Conservation (phyloP, 257 asterid genomes). For the Solanum pennellii region DNA sequence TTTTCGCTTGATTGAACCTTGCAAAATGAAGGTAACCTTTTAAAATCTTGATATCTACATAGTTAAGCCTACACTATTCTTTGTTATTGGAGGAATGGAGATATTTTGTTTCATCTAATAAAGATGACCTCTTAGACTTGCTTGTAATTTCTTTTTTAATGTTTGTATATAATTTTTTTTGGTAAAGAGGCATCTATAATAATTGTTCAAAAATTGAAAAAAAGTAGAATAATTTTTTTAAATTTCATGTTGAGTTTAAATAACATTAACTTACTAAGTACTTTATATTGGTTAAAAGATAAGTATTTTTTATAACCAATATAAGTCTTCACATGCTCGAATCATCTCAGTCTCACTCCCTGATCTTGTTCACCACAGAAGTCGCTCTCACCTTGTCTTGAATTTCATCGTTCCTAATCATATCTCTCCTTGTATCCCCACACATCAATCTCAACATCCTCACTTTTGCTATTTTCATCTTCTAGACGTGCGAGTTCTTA, state of each 20-base stretch:
- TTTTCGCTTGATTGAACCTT: slow-evolving; percentile 59
- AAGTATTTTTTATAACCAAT: neutral
- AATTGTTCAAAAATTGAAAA: neutral
- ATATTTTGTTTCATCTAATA: neutral
- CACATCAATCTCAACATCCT: neutral
- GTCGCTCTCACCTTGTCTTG: neutral
- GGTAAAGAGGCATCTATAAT: neutral
- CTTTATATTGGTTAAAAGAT: neutral
- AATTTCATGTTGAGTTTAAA: neutral
- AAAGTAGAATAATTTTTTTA: neutral
- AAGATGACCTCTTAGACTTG: neutral
- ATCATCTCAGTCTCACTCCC: neutral
- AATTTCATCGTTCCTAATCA: neutral
- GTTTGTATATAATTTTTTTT: neutral
- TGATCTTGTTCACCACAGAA: neutral
- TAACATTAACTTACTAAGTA: neutral
- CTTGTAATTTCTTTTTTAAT: neutral
- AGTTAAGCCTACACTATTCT: neutral
- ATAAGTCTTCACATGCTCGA: neutral
- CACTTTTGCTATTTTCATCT: neutral
- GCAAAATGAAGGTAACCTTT: slow-evolving; percentile 63
- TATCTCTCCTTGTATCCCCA: neutral
- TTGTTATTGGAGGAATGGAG: neutral
- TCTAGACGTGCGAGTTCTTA: neutral
- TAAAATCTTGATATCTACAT: neutral